phyloP scores from a whole-genome alignment of 225 moss, liverwort and hornwort species.

The Polytrichum formosum region DNA sequence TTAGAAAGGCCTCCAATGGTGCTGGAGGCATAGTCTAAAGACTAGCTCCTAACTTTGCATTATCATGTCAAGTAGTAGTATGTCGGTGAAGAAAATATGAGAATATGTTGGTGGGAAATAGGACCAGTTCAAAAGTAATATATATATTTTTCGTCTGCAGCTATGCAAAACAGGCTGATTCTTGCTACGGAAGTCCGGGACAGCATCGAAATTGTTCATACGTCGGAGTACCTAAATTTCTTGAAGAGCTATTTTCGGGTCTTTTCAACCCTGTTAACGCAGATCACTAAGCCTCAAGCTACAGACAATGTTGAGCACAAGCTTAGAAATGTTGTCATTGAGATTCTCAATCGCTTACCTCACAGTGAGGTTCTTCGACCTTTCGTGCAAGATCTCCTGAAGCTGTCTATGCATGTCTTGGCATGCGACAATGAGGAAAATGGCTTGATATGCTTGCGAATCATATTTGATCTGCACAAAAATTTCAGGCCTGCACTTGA shows the following conservation, averaged over 20 bases:
- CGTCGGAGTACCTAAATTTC: constrained; percentile 95
- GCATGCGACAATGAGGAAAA: constrained; percentile 97
- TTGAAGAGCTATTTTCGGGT: constrained; percentile 97
- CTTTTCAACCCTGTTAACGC: constrained; percentile 84
- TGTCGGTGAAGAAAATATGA: background rate
- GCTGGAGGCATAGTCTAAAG: background rate
- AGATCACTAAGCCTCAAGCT: constrained; percentile 85
- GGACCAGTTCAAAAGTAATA: background rate
- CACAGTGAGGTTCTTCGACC: constrained; percentile 96
- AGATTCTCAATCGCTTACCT: constrained; percentile 93
- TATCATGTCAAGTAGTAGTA: background rate
- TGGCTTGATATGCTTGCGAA: constrained; percentile 94
- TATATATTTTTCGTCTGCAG: constrained; percentile 36
- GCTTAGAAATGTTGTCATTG: constrained; percentile 98
- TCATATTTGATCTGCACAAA: constrained; percentile 98
- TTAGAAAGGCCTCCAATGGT: too few relatives aligned
- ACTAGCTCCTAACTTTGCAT: background rate
- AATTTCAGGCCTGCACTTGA: constrained; percentile 97
- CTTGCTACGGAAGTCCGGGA: constrained; percentile 98
- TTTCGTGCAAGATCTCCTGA: constrained; percentile 94
- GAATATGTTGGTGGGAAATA: background rate
- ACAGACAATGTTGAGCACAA: constrained; percentile 99
- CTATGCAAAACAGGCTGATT: constrained; percentile 91
- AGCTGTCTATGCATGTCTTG: constrained; percentile 98
- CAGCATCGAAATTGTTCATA: constrained; percentile 99